Base-by-base conservation (phyloP, 148 eudicot species). In the Bassia scoparia region DNA sequence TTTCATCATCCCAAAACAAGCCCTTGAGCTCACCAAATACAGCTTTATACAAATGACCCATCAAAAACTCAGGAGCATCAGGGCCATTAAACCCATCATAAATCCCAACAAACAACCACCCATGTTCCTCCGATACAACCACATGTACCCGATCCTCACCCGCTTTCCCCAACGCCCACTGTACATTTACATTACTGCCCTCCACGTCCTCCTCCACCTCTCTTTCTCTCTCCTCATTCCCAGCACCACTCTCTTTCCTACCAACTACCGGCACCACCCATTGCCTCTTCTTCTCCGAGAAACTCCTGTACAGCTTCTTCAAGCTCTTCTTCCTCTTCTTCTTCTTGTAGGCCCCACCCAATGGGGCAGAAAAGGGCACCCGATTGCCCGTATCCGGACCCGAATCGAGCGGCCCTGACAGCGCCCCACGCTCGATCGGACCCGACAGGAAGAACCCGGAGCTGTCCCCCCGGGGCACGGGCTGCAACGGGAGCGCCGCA, bases 71-170 rank as follows among this genome's bases (percentile, higher is more conserved):
- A 0, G 99, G 99, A 17, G 94, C 99, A 90, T 96, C 99, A 10
- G 99, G 99, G 12, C 99, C 99, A 70, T 96, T 96, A 79, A 96
- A 96, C 76, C 99, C 99, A 77, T 96, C 99, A 78, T 96, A 96
- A 80, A 96, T 96, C 87, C 99, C 99, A 66, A 92, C 99, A 83
- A 96, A 96, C 60, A 96, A 78, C 97, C 97, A 96, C 35, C 94
- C 99, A 72, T 81, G 92, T 79, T 96, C 99, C 61, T 96, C 99
- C 10, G 97, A 96, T 3, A 96, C 94, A 11, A 96, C 99, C 79
- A 96, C 99, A 67, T 96, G 99, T 5, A 96, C 99, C 61, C 99
- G 84, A 86, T 96, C 99, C 82, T 96, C 99, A 4, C 99, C 99
- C 4, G 99, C 99, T 76, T 92, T 92, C 56, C 99, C 97, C 62